Base-by-base conservation (phyloP, 192 early-diverging fungal species). In the Chytriomyces sp. region DNA sequence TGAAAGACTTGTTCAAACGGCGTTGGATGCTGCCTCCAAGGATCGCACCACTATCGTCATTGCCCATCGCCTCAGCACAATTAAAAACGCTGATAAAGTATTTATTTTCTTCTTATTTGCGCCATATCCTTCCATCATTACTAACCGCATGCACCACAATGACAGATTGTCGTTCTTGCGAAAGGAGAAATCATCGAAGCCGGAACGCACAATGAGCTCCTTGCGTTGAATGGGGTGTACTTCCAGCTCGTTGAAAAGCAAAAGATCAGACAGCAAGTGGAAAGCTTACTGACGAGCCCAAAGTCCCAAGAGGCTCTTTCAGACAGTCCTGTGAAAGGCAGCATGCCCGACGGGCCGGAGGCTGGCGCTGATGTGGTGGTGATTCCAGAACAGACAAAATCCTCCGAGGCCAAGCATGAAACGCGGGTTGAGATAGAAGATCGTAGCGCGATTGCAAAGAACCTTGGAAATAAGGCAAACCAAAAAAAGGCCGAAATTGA, bases 1-100 rank as follows among this genome's bases (percentile, higher is more conserved):
- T 26, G 88, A 89, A 72, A 59, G 82, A 13, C 35, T 86, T 26
- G 88, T 89, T 10, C 88, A 89, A 72, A 48, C 43, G 8, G 87
- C 87, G 9, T 62, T 89, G 6, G 87, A 89, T 45, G 64, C 44
- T 16, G 87, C 82, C 20, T 72, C 87, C 28, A 48, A 78, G 11
- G 60, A 79, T 20, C 90, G 97, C 60, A 97, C 95, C 16, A 96
- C 95, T n/a, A 92, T 98, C 82, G 92, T 93, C 3, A 93, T 98
- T 82, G 97, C 97, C 6, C 92, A 96, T 80, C 92, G 96, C 46
- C 81, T 98, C 26, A 95, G 93, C 61, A 98, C 97, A 23, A 92
- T 98, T 71, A 85, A 88, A 49, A 91, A 94, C 59, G 92, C 94
- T 20, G 92, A 97, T 80, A 76, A 89, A 24, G 97, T 98, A 75